phyloP scores from a whole-genome alignment of 345 rosid genomes.

The Gossypium anomalum region DNA sequence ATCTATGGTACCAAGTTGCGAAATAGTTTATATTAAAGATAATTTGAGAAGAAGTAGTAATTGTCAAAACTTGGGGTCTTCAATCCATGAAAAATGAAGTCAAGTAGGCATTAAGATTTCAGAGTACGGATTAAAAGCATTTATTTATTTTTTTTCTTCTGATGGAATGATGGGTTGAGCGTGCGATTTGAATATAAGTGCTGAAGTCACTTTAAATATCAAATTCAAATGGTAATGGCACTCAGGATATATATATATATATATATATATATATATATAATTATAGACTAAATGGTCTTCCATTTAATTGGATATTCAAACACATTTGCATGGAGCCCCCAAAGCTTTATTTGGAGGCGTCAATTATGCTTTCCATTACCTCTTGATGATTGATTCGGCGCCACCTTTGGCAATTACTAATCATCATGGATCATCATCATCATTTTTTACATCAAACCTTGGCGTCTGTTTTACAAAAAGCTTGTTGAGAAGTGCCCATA shows the following conservation, averaged over 20 bases:
- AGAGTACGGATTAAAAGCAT: not conserved
- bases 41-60: not conserved
- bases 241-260: constrained; percentile 7
- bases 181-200: constrained; percentile 22
- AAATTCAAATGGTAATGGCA: constrained; percentile 21
- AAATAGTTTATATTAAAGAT: constrained; percentile 11
- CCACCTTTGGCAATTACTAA: not conserved
- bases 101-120: constrained; percentile 1
- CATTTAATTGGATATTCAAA: constrained; percentile 14
- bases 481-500: too few species aligned
- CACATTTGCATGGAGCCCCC: not conserved
- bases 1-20: constrained; percentile 27
- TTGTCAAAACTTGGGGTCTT: not conserved
- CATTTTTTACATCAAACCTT: too few species aligned
- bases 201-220: constrained; percentile 21
- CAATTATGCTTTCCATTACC: constrained; percentile 10
- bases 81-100: not conserved
- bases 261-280: constrained; percentile 17
- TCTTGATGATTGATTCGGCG: not conserved
- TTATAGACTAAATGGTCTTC: not conserved
- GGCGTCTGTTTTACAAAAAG: too few species aligned
- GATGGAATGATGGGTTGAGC: constrained; percentile 27
- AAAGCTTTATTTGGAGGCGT: constrained; percentile 10
- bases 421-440: too few species aligned
- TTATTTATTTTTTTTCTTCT: not conserved